A percentile compares a stretch with the other conserved stretches of the same genome.
Conservation (phyloP, 345 rosid species). For the Citrus australasica region DNA sequence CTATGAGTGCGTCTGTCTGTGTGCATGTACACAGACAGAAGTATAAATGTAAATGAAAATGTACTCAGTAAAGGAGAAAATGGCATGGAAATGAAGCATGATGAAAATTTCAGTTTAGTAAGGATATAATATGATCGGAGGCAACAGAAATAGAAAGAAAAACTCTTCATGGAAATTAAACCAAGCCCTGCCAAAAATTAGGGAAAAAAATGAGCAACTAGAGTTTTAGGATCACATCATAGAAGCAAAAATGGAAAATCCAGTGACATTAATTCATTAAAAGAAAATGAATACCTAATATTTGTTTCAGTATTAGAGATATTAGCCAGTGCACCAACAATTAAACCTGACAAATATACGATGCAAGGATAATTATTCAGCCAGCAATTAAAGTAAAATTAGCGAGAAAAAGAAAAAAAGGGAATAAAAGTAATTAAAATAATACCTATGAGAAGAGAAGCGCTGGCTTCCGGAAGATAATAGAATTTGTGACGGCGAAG, state of each 20-base stretch:
- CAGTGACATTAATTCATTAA: neutral
- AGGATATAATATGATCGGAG: constrained; percentile 99
- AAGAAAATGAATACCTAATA: constrained; percentile 51
- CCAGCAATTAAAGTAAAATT: neutral
- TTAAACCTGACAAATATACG: constrained; percentile 46
- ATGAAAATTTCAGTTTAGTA: neutral
- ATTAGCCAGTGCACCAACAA: constrained; percentile 92
- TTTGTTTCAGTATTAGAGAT: constrained; percentile 85
- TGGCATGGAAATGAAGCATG: neutral
- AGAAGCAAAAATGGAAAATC: neutral
- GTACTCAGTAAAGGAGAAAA: neutral
- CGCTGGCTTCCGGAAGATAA: constrained; percentile 97
- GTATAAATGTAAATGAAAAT: neutral
- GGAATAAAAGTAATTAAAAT: neutral
- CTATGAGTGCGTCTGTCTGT: neutral
- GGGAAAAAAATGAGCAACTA: neutral
- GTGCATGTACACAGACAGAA: neutral
- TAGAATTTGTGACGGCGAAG: constrained; percentile 96
- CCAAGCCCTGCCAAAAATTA: constrained; percentile 64
- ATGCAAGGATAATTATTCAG: neutral
- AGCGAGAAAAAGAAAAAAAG: neutral
- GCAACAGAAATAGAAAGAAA: constrained; percentile 89
- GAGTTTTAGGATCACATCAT: constrained; percentile 8
- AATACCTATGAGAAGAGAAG: constrained; percentile 92
- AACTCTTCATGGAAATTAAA: constrained; percentile 98